Evolutionary conservation across 352 stramenopile genomes (phyloP).

Genomic region (Phytophthora cactorum): DNA sequence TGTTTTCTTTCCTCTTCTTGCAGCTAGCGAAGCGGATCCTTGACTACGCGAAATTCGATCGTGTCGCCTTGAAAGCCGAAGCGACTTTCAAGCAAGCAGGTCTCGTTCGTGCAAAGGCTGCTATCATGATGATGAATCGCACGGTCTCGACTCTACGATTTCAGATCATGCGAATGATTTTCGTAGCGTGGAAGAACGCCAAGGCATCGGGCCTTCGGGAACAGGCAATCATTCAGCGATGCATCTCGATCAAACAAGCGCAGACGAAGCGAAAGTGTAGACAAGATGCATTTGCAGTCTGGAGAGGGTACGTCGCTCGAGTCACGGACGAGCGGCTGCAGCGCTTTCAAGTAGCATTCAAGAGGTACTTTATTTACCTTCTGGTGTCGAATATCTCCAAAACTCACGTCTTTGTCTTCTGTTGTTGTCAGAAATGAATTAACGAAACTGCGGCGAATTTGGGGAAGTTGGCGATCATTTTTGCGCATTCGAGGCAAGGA

Average conservation of each 20-base stretch:
- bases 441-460: constrained; percentile 49
- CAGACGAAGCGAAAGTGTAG: constrained; percentile 54
- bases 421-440: constrained; percentile 49
- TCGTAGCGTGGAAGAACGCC: constrained; percentile 75
- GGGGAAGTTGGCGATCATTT: constrained; percentile 58
- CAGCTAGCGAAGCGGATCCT: constrained; percentile 76
- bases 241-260: constrained; percentile 75
- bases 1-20: background rate
- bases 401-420: background rate
- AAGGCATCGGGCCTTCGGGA: constrained; percentile 54
- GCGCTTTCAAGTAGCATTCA: constrained; percentile 61
- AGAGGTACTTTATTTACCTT: constrained; percentile 33
- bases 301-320: constrained; percentile 58
- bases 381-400: background rate
- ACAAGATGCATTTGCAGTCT: constrained; percentile 59
- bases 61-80: constrained; percentile 75
- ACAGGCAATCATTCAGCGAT: constrained; percentile 58
- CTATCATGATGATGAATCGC: constrained; percentile 86
- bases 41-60: constrained; percentile 83
- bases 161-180: constrained; percentile 82
- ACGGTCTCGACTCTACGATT: constrained; percentile 59
- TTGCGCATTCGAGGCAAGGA: constrained; percentile 60
- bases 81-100: constrained; percentile 80
- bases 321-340: constrained; percentile 67
- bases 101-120: constrained; percentile 72